Percentiles rank a stretch among this genome's conserved stretches.
These are phyloP conservation scores for Ceratobasidium sp. DNA, from an alignment of 1,284 basidiomycete genomes.

Conservation along the genomic window DNA sequence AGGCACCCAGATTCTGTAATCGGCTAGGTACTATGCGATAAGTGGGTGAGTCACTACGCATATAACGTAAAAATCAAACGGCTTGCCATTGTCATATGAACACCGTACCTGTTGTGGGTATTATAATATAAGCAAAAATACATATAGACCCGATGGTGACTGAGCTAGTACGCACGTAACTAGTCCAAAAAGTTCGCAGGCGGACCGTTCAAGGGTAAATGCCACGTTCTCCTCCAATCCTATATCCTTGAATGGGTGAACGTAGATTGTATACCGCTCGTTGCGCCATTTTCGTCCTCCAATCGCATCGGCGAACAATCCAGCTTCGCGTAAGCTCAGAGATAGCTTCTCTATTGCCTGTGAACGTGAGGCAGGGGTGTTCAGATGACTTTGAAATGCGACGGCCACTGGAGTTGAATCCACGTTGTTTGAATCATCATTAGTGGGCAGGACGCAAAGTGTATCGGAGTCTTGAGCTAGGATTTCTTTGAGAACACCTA, in stretches of 20 bases:
- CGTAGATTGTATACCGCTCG: constrained; percentile 88
- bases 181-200: constrained; percentile 89
- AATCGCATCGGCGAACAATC: constrained; percentile 73
- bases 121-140: background rate
- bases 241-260: constrained; percentile 68
- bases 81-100: constrained; percentile 77
- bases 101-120: constrained; percentile 61
- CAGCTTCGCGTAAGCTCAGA: constrained; percentile 76
- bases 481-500: constrained; percentile 60
- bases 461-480: constrained; percentile 67
- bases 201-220: constrained; percentile 91
- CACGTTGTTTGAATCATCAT: constrained; percentile 52
- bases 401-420: constrained; percentile 55
- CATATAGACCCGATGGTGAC: background rate
- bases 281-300: constrained; percentile 84
- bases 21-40: constrained; percentile 58
- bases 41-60: constrained; percentile 55
- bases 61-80: constrained; percentile 59
- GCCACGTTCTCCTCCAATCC: constrained; percentile 68
- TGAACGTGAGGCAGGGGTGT: constrained; percentile 70
- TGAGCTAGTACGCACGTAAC: constrained; percentile 73
- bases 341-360: constrained; percentile 72
- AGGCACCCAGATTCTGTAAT: constrained; percentile 86
- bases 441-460: constrained; percentile 63
- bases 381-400: constrained; percentile 67